These are phyloP conservation scores for Pseudofabraea citricarpa DNA, from an alignment of 2,329 filamentous ascomycete genomes.

Conservation along the genomic window DNA sequence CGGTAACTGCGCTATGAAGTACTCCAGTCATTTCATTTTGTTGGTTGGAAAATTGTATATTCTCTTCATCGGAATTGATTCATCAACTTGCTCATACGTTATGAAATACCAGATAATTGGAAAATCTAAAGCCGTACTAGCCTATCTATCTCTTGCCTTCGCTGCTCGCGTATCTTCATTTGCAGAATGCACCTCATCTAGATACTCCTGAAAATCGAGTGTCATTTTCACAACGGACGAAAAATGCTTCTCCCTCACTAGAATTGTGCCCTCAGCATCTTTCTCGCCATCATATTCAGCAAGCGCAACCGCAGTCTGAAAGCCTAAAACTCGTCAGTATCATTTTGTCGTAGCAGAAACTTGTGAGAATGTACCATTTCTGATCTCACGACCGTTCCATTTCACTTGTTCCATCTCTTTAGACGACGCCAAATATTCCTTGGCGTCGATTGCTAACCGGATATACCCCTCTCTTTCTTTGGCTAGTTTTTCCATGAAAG, in stretches of 20 bases:
- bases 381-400: conserved; percentile 8
- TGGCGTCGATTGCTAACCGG: neutral
- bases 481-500: conserved; percentile 7
- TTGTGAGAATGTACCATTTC: conserved; percentile 5
- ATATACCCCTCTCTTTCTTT: neutral
- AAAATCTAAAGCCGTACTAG: too few relatives aligned
- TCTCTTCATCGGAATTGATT: too few relatives aligned
- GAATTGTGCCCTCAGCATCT: conserved; percentile 7
- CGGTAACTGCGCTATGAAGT: too few relatives aligned
- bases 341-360: neutral
- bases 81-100: too few relatives aligned
- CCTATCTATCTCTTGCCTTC: neutral
- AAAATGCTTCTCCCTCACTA: conserved; percentile 7
- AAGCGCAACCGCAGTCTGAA: conserved; percentile 12
- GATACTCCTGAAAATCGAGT: conserved; percentile 8
- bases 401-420: conserved; percentile 4
- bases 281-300: conserved; percentile 12
- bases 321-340: conserved; percentile 2
- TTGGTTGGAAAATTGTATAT: too few relatives aligned
- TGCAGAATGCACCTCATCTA: conserved; percentile 3
- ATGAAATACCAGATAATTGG: too few relatives aligned
- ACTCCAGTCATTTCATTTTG: too few relatives aligned
- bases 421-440: conserved; percentile 3
- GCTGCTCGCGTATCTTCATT: conserved; percentile 6
- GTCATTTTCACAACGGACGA: conserved; percentile 8